Evolutionary conservation across 1,284 basidiomycete species (phyloP).

Genomic region (Trametes sp.): DNA sequence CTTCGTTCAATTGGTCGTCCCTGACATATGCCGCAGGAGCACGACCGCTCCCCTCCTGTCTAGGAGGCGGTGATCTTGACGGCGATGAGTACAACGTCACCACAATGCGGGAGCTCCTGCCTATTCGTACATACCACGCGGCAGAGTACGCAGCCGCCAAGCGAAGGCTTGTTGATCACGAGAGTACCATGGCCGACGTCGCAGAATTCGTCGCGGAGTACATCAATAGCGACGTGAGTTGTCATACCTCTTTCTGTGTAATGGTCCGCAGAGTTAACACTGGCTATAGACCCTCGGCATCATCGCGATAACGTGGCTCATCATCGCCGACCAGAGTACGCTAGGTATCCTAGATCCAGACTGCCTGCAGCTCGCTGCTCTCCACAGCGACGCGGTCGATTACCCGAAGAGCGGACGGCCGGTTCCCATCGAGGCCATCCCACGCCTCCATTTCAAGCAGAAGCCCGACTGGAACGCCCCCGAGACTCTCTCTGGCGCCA

Average conservation of each 20-base stretch:
- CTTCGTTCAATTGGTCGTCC: neutral
- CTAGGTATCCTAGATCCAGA: conserved; percentile 61
- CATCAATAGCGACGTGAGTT: conserved; percentile 66
- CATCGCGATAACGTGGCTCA: conserved; percentile 66
- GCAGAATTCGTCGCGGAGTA: conserved; percentile 79
- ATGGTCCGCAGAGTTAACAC: neutral
- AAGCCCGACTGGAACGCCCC: conserved; percentile 74
- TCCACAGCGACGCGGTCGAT: conserved; percentile 78
- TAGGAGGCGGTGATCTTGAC: conserved; percentile 74
- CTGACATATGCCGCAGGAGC: conserved; percentile 47
- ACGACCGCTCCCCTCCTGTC: conserved; percentile 64
- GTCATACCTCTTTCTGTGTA: conserved; percentile 9
- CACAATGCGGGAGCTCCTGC: conserved; percentile 29
- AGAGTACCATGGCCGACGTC: conserved; percentile 72
- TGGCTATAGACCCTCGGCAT: conserved; percentile 59
- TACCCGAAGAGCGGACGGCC: conserved; percentile 69
- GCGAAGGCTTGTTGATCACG: conserved; percentile 56
- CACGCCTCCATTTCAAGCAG: conserved; percentile 46
- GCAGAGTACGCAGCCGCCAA: conserved; percentile 60
- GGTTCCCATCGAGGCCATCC: conserved; percentile 56
- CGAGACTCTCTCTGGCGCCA: conserved; percentile 53
- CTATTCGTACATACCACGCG: conserved; percentile 44
- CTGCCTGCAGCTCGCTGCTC: conserved; percentile 67
- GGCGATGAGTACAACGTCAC: conserved; percentile 67
- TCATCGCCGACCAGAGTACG: conserved; percentile 71